Conservation (phyloP, 805 yeast species). For the Kluyveromyces siamensis region DNA sequence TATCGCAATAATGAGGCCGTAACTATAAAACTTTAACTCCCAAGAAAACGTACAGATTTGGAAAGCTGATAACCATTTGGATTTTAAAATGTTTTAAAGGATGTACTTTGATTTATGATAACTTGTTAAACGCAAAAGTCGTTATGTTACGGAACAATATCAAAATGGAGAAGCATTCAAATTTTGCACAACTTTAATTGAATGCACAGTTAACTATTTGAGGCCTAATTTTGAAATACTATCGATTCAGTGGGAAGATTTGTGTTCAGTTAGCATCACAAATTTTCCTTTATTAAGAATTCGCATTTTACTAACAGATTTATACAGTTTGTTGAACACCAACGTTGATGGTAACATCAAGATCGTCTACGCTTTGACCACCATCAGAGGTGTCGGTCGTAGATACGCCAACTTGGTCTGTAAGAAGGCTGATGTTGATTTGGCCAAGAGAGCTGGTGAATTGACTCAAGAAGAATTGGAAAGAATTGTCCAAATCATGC, state of each 20-base stretch:
- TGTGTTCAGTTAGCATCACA: background rate
- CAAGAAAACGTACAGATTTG: background rate
- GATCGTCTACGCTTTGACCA: constrained; percentile 99
- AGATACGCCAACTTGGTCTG: constrained; percentile 99
- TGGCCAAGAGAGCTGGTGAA: constrained; percentile 99
- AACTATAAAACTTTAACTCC: background rate
- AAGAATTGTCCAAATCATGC: constrained; percentile 99
- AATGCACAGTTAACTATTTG: background rate
- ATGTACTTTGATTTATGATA: background rate
- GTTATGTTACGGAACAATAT: background rate
- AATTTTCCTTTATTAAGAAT: background rate
- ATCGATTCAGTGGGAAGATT: background rate
- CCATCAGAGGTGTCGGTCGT: constrained; percentile 99
- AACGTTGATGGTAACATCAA: constrained; percentile 99
- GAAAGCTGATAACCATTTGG: too few species aligned
- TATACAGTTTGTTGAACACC: constrained; percentile 92
- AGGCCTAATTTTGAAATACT: background rate
- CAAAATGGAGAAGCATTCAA: background rate
- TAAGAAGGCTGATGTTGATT: constrained; percentile 99
- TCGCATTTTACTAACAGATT: constrained; percentile 29
- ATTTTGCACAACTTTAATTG: too few species aligned
- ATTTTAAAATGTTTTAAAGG: too few species aligned
- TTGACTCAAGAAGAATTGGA: constrained; percentile 99
- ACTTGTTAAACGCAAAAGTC: background rate
- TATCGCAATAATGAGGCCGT: too few species aligned